A percentile compares a stretch with the other conserved stretches of the same genome.
Evolutionary conservation across 257 asterid species (phyloP).

Genomic region (Forsythia viridissima): DNA sequence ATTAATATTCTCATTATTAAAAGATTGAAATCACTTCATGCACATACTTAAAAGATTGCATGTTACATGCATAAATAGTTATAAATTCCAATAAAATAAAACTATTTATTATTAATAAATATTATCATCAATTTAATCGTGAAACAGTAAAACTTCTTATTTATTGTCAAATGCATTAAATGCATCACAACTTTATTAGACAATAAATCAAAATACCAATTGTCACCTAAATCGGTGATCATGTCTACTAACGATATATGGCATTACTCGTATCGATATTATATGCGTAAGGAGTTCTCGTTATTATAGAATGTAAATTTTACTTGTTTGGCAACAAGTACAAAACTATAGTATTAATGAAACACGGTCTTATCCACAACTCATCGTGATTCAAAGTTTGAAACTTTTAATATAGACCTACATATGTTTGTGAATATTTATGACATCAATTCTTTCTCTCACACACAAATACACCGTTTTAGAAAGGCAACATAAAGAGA

Average conservation of each 20-base stretch:
- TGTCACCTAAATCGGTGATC: too few relatives aligned
- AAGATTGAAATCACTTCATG: not conserved
- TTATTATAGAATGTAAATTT: not conserved
- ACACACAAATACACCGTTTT: not conserved
- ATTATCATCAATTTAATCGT: too few relatives aligned
- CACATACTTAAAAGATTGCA: not conserved
- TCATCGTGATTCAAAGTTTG: not conserved
- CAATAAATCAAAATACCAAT: too few relatives aligned
- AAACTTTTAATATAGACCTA: too few relatives aligned
- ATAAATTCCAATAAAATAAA: not conserved
- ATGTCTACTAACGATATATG: too few relatives aligned
- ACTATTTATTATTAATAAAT: too few relatives aligned
- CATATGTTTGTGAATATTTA: not conserved
- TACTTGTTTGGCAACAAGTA: not conserved
- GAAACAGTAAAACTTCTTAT: too few relatives aligned
- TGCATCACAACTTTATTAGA: too few relatives aligned
- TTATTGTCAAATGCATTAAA: too few relatives aligned
- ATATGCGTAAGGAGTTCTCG: not conserved
- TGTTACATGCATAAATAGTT: not conserved
- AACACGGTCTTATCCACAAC: not conserved
- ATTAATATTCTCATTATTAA: not conserved
- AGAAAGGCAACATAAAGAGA: not conserved
- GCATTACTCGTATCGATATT: not conserved
- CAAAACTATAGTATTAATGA: not conserved
- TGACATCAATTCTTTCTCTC: not conserved